Evolutionary conservation across 495 filamentous ascomycete genomes (phyloP).

Genomic region (Tuber melanosporum): DNA sequence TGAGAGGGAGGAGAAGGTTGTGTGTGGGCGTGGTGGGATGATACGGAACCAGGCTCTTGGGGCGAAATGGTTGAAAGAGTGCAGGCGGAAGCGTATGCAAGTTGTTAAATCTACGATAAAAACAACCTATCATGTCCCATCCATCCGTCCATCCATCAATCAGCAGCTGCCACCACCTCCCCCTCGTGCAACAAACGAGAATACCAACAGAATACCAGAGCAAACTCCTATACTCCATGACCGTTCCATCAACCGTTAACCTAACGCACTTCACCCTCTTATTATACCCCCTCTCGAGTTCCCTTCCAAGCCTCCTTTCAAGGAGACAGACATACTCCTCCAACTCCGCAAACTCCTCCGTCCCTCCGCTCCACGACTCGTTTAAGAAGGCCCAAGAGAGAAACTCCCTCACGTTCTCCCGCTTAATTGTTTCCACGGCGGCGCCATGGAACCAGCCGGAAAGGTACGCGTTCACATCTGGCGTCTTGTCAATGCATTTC

Average conservation of each 20-base stretch:
- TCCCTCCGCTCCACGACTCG: conserved; percentile 14
- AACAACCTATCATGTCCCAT: conserved; percentile 32
- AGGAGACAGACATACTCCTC: conserved; percentile 51
- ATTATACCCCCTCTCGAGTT: conserved; percentile 48
- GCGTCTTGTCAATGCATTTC: conserved; percentile 51
- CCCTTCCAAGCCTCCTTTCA: conserved; percentile 49
- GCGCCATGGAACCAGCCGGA: conserved; percentile 59
- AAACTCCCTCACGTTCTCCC: conserved; percentile 62
- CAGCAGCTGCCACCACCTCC: not conserved
- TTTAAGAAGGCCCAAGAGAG: conserved; percentile 60
- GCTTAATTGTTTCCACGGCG: conserved; percentile 52
- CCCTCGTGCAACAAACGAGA: not conserved
- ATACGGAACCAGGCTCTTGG: conserved; percentile 42
- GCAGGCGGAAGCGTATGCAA: conserved; percentile 43
- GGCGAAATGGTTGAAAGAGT: conserved; percentile 46
- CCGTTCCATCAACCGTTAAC: conserved; percentile 58
- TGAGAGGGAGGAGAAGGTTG: conserved; percentile 44
- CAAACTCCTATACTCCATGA: conserved; percentile 56
- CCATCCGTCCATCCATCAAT: not conserved
- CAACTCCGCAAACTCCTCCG: conserved; percentile 52
- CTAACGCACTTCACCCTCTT: conserved; percentile 53
- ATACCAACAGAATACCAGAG: conserved; percentile 51
- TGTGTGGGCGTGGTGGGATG: conserved; percentile 53
- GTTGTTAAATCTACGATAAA: conserved; percentile 50
- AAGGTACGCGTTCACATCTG: conserved; percentile 54